These are phyloP conservation scores for Saposhnikovia divaricata DNA, from an alignment of 129 eudicot species.

Conservation along the genomic window DNA sequence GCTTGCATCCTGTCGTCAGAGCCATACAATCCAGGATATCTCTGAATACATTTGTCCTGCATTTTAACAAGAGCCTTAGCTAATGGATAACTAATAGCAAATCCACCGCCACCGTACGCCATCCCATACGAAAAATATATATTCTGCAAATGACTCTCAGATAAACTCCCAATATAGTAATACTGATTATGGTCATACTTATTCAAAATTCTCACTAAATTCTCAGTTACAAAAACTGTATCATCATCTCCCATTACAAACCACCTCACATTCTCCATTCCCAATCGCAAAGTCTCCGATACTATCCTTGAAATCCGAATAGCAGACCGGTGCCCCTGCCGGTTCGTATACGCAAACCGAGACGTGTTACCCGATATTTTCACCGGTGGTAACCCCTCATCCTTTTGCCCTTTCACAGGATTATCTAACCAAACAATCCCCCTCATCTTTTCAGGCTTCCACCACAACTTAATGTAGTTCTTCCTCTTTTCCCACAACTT, in stretches of 20 bases:
- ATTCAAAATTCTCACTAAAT: conserved; percentile 70
- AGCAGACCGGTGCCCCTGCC: conserved; percentile 92
- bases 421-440: conserved; percentile 85
- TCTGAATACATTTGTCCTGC: conserved; percentile 80
- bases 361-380: conserved; percentile 72
- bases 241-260: conserved; percentile 97
- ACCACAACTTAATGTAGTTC: conserved; percentile 81
- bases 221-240: conserved; percentile 77
- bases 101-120: conserved; percentile 99
- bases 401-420: conserved; percentile 31
- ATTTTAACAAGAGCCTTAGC: conserved; percentile 75
- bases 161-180: conserved; percentile 75
- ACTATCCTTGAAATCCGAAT: conserved; percentile 82
- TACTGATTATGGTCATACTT: conserved; percentile 86
- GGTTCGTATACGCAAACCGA: conserved; percentile 59
- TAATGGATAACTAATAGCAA: conserved; percentile 86
- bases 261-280: conserved; percentile 71
- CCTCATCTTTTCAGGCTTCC: conserved; percentile 64
- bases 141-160: conserved; percentile 89
- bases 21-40: conserved; percentile 88
- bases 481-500: conserved; percentile 68
- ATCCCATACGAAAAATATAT: conserved; percentile 74
- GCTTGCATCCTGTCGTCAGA: conserved; percentile 98
- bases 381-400: conserved; percentile 47
- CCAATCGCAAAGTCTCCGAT: conserved; percentile 62